Base-by-base conservation (phyloP, 2,329 filamentous ascomycete genomes). In the Neonectria neomacrospora region DNA sequence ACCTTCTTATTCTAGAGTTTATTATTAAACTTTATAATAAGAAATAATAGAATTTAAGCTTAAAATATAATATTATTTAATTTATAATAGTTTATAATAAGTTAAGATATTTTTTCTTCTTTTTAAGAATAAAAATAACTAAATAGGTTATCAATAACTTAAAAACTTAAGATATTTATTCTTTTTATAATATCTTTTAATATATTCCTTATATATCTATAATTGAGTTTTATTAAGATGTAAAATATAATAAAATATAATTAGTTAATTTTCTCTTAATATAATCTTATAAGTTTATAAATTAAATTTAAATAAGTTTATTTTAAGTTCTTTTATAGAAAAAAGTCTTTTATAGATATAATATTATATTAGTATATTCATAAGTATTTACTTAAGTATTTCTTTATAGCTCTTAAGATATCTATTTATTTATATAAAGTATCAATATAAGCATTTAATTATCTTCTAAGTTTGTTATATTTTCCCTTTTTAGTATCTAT, bases 21-120 rank as follows among this genome's bases (percentile, higher is more conserved):
- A n/a, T n/a, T n/a, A n/a, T n/a, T n/a, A n/a, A n/a, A n/a, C n/a
- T n/a, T n/a, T n/a, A n/a, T n/a, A n/a, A n/a, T n/a, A n/a, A n/a
- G n/a, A n/a, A n/a, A n/a, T n/a, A n/a, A n/a, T n/a, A n/a, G n/a
- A n/a, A n/a, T n/a, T n/a, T n/a, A n/a, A 53, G 73, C 63, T 52
- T 77, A 76, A 44, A 70, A 64, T 39, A 42, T 75, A 54, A 74
- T 54, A n/a, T 51, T 61, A 61, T 76, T 76, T 28, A 77, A 50
- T 18, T 32, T 44, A 51, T 51, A 41, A 16, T 41, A 60, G 4
- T 54, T 10, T 32, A 51, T 42, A 54, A 30, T 34, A 42, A 75
- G 45, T 9, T 60, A 51, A n/a, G n/a, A n/a, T n/a, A n/a, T n/a
- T n/a, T n/a, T n/a, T n/a, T n/a, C n/a, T n/a, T n/a, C n/a, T n/a